These are phyloP conservation scores for Pisolithus thermaeus DNA, from an alignment of 1,284 basidiomycete species.

Conservation along the genomic window DNA sequence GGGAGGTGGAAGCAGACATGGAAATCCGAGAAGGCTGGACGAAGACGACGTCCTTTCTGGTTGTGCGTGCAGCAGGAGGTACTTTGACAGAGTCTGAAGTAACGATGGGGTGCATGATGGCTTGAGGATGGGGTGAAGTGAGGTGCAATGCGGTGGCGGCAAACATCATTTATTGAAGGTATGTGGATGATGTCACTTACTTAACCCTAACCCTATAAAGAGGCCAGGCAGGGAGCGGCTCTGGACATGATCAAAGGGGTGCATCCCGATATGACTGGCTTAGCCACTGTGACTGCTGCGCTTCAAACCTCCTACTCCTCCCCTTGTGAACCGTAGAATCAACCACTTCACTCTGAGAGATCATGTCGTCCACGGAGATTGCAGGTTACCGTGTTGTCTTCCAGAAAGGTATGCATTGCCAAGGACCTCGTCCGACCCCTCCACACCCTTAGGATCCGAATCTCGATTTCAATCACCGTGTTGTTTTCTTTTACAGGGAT, in stretches of 20 bases:
- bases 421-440: no score
- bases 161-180: no score
- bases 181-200: no score
- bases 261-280: not conserved
- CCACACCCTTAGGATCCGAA: no score
- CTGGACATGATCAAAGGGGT: no score
- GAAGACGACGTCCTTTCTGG: not conserved
- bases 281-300: not conserved
- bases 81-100: not conserved
- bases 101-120: not conserved
- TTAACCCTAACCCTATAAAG: no score
- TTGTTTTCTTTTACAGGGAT: conserved; percentile 45
- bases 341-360: not conserved
- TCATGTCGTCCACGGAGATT: not conserved
- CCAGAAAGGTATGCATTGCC: not conserved
- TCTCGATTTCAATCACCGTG: not conserved
- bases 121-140: not conserved
- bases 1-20: not conserved
- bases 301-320: no score
- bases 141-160: not conserved
- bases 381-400: not conserved
- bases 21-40: not conserved
- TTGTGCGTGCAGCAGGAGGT: not conserved
- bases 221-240: no score
- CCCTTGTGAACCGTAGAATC: not conserved